A percentile compares a stretch with the other conserved stretches of the same genome.
phyloP scores from a whole-genome alignment of 192 early-diverging fungal genomes.

The Polychytrium aggregatum region DNA sequence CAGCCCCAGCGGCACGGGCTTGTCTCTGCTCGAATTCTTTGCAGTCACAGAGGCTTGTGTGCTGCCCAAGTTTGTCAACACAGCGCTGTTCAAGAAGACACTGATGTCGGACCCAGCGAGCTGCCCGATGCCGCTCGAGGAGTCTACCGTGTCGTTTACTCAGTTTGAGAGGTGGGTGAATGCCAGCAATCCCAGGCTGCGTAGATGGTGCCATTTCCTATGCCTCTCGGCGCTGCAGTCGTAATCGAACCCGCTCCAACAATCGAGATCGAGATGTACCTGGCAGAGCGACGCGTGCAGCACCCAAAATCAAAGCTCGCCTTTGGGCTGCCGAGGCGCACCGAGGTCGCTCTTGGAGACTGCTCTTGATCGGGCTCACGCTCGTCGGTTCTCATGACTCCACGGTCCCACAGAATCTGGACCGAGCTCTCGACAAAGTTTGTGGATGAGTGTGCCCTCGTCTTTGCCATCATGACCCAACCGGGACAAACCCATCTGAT shows the following conservation, averaged over 20 bases:
- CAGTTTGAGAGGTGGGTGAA: background rate
- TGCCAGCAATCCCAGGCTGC: background rate
- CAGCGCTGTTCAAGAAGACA: constrained; percentile 15
- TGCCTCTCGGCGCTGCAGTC: constrained; percentile 2
- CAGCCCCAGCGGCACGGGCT: background rate
- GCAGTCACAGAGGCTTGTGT: constrained; percentile 12
- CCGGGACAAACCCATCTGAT: constrained; percentile 19
- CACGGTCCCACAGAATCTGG: constrained; percentile 7
- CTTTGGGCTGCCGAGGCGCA: too few species aligned
- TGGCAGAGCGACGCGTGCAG: background rate
- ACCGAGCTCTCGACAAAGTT: background rate
- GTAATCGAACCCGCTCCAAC: background rate
- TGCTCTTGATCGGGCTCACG: too few species aligned
- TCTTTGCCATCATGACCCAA: constrained; percentile 12
- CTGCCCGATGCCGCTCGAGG: background rate
- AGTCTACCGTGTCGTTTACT: background rate
- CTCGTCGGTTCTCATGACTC: too few species aligned
- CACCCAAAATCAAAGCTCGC: too few species aligned
- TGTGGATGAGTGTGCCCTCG: constrained; percentile 13
- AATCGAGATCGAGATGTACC: background rate
- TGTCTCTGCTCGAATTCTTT: constrained; percentile 14
- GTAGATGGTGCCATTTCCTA: too few species aligned
- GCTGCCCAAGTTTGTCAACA: constrained; percentile 19
- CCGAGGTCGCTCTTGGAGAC: too few species aligned
- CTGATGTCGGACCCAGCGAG: background rate